phyloP scores from a whole-genome alignment of 352 stramenopile species.

The Blastocystis sp. region DNA sequence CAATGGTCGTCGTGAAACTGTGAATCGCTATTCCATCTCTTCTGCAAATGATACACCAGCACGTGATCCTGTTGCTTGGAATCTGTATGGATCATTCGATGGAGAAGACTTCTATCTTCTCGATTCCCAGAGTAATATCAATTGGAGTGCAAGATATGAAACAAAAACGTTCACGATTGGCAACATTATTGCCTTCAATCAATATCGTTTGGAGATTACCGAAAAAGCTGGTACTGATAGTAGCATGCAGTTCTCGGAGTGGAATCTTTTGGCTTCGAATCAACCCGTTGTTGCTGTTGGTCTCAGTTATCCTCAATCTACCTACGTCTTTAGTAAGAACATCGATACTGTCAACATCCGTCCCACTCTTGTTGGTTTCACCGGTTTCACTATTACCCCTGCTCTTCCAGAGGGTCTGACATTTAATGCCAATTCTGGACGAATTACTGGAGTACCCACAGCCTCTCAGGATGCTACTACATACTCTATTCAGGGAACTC shows the following conservation, averaged over 20 bases:
- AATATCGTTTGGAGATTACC: not conserved
- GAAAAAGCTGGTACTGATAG: not conserved
- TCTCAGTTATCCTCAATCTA: constrained; percentile 28
- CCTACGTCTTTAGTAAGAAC: not conserved
- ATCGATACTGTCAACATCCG: not conserved
- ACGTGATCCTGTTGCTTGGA: constrained; percentile 34
- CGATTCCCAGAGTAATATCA: not conserved
- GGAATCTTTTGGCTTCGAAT: constrained; percentile 3
- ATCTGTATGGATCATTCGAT: not conserved
- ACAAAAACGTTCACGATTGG: not conserved
- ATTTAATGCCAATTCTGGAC: constrained; percentile 8
- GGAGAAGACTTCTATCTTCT: not conserved
- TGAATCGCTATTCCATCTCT: constrained; percentile 18
- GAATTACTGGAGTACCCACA: constrained; percentile 12
- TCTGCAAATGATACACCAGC: constrained; percentile 28
- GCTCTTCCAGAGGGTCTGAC: constrained; percentile 18
- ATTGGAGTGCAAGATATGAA: not conserved
- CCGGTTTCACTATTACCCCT: not conserved
- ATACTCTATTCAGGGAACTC: not conserved
- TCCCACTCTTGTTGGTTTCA: not conserved
- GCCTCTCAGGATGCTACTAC: not conserved
- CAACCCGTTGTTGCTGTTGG: not conserved
- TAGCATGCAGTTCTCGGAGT: constrained; percentile 31
- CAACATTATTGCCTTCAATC: not conserved
- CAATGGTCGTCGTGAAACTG: not conserved